Percentiles rank a stretch among this genome's conserved stretches.
Conservation (phyloP, 495 filamentous ascomycete genomes). For the Aspergillus campestris region DNA sequence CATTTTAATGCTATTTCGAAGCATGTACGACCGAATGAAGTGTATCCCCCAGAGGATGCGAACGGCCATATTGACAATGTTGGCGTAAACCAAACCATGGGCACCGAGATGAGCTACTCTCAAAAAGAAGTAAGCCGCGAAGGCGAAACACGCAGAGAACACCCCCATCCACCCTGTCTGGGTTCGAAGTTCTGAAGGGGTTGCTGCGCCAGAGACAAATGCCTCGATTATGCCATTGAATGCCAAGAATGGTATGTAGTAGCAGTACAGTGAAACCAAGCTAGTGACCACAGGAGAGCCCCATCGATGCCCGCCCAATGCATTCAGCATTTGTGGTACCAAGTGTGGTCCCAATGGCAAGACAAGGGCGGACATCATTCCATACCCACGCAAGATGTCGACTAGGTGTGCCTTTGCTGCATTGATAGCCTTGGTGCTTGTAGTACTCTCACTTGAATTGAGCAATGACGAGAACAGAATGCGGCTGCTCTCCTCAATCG, state of each 20-base stretch:
- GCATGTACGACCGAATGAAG: conserved; percentile 64
- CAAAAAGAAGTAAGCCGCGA: conserved; percentile 63
- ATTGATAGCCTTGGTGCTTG: conserved; percentile 10
- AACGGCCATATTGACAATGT: conserved; percentile 75
- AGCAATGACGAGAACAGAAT: conserved; percentile 74
- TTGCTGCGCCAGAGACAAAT: conserved; percentile 81
- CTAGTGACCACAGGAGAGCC: conserved; percentile 49
- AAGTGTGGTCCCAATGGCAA: conserved; percentile 61
- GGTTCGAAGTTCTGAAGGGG: conserved; percentile 53
- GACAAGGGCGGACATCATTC: conserved; percentile 57
- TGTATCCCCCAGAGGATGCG: conserved; percentile 68
- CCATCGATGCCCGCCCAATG: conserved; percentile 73
- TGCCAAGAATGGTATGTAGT: conserved; percentile 87
- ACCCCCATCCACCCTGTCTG: conserved; percentile 77
- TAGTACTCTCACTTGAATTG: conserved; percentile 14
- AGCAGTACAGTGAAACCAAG: conserved; percentile 74
- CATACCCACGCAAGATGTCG: conserved; percentile 32
- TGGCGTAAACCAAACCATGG: conserved; percentile 71
- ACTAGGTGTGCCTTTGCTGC: conserved; percentile 26
- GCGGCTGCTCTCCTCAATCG: conserved; percentile 84
- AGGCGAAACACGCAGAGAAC: conserved; percentile 66
- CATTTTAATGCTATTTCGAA: conserved; percentile 22
- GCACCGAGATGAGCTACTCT: conserved; percentile 59
- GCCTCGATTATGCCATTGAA: conserved; percentile 89
- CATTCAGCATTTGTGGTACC: conserved; percentile 57